Conservation (phyloP, 1,284 basidiomycete genomes). For the Ceratobasidium sp. region DNA sequence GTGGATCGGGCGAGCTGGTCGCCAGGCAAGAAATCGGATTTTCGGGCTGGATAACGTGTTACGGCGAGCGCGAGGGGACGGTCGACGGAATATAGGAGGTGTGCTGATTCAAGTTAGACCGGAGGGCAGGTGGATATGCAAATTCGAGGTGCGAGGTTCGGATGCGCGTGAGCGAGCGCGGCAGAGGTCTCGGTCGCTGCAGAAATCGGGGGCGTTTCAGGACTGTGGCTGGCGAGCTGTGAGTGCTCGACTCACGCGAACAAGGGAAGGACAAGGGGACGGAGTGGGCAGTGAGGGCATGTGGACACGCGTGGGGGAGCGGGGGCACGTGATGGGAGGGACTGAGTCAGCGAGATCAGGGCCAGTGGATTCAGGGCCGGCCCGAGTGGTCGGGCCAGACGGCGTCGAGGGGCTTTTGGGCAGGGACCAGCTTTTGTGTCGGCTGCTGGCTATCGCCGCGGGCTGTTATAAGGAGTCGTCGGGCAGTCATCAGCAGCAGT, state of each 20-base stretch:
- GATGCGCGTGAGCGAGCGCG: slow-evolving; percentile 12
- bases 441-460: not conserved
- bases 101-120: slow-evolving; percentile 34
- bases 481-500: slow-evolving; percentile 30
- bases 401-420: no score
- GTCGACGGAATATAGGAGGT: slow-evolving; percentile 24
- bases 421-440: slow-evolving; percentile 8
- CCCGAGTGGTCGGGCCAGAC: not conserved
- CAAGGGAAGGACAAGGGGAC: slow-evolving; percentile 27
- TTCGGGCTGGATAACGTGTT: slow-evolving; percentile 35
- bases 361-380: slow-evolving; percentile 2
- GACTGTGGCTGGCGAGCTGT: not conserved
- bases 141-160: slow-evolving; percentile 29
- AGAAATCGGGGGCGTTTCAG: not conserved
- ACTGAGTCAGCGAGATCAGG: not conserved
- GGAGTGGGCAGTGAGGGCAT: not conserved
- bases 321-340: slow-evolving; percentile 3
- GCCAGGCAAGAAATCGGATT: slow-evolving; percentile 30
- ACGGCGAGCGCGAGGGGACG: slow-evolving; percentile 25
- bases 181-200: slow-evolving; percentile 16
- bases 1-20: slow-evolving; percentile 1
- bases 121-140: slow-evolving; percentile 21
- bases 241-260: not conserved
- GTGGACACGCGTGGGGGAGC: not conserved
- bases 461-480: slow-evolving; percentile 21